phyloP scores from a whole-genome alignment of 2,329 filamentous ascomycete genomes.

The Rhytidhysteron rufulum region DNA sequence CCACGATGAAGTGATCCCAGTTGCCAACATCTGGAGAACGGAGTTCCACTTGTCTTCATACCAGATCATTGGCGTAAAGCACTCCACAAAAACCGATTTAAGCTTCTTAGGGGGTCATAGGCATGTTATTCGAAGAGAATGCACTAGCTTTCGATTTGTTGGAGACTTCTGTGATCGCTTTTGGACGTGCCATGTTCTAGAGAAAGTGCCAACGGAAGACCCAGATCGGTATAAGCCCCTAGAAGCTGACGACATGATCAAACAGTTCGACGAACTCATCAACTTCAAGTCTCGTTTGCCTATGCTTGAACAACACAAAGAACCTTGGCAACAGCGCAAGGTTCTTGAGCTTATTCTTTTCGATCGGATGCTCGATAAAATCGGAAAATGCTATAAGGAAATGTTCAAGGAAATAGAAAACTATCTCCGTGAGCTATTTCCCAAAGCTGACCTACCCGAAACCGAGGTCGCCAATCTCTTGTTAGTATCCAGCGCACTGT shows the following conservation, averaged over 20 bases:
- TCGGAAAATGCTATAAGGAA: constrained; percentile 7
- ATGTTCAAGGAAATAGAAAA: background rate
- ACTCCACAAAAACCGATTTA: constrained; percentile 2
- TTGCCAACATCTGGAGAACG: constrained; percentile 25
- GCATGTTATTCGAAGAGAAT: constrained; percentile 10
- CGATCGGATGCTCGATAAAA: constrained; percentile 14
- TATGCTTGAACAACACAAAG: background rate
- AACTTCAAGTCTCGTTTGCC: background rate
- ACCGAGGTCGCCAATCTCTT: background rate
- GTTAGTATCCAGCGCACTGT: background rate
- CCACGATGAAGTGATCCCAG: constrained; percentile 19
- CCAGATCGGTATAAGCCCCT: too few relatives aligned
- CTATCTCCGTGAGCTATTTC: background rate
- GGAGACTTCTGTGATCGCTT: constrained; percentile 32
- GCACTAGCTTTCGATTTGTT: constrained; percentile 22
- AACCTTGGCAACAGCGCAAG: constrained; percentile 24
- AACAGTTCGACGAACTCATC: background rate
- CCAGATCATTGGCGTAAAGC: constrained; percentile 6
- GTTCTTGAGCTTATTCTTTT: constrained; percentile 25
- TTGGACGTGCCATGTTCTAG: constrained; percentile 29
- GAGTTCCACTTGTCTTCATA: constrained; percentile 28
- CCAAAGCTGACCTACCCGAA: background rate
- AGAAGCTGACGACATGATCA: background rate
- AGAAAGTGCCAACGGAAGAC: constrained; percentile 11
- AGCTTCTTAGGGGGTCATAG: background rate